phyloP scores from a whole-genome alignment of 1,284 basidiomycete species.

The Erythrobasidium hasegawianum region DNA sequence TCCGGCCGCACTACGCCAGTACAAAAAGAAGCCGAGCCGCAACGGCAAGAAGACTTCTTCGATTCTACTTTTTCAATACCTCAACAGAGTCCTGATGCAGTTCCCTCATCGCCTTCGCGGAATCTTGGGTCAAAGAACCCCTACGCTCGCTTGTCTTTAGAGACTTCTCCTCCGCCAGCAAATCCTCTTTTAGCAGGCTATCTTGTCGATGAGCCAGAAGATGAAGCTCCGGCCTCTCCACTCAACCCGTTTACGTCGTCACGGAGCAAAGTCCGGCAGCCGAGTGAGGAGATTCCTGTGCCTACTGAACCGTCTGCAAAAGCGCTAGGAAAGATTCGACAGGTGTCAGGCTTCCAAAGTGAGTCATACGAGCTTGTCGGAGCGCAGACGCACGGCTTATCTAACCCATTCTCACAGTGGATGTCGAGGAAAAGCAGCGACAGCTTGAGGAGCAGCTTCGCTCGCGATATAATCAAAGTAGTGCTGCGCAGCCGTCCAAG shows the following conservation, averaged over 20 bases:
- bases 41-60: background rate
- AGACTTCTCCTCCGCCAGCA: background rate
- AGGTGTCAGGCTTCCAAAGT: conserved; percentile 37
- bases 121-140: conserved; percentile 13
- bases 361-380: too few relatives aligned
- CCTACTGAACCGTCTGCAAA: conserved; percentile 39
- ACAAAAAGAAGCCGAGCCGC: background rate
- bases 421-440: conserved; percentile 32
- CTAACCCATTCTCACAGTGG: too few relatives aligned
- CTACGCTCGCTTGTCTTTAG: background rate
- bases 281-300: background rate
- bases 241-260: background rate
- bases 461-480: conserved; percentile 33
- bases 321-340: conserved; percentile 43
- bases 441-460: conserved; percentile 37
- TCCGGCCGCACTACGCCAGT: conserved; percentile 1
- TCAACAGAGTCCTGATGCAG: too few relatives aligned
- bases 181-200: conserved; percentile 5
- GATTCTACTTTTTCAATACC: too few relatives aligned
- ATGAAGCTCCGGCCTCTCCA: background rate
- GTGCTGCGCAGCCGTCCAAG: too few relatives aligned
- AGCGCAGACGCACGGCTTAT: too few relatives aligned
- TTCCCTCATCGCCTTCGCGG: background rate
- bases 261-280: background rate
- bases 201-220: conserved; percentile 26